These are phyloP conservation scores for Macadamia integrifolia DNA, from an alignment of 164 flowering plant species.

Conservation along the genomic window DNA sequence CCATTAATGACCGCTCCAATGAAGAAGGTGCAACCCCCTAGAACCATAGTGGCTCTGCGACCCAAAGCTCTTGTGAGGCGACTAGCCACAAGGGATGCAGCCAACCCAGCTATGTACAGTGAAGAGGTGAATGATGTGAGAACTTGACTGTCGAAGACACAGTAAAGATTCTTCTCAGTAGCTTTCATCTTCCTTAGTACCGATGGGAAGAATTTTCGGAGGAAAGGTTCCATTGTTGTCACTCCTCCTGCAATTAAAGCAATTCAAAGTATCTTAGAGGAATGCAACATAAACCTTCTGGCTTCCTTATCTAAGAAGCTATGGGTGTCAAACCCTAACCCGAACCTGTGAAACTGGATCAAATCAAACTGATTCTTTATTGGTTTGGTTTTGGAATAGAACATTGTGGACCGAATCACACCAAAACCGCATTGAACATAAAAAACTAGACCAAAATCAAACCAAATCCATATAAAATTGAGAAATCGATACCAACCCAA, in stretches of 20 bases:
- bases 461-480: too few relatives aligned
- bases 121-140: constrained; percentile 70
- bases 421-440: too few relatives aligned
- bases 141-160: constrained; percentile 47
- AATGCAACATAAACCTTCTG: too few relatives aligned
- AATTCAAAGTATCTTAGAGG: too few relatives aligned
- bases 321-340: too few relatives aligned
- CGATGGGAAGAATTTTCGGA: constrained; percentile 54
- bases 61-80: constrained; percentile 43
- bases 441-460: too few relatives aligned
- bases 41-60: constrained; percentile 46
- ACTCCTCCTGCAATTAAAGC: constrained; percentile 50
- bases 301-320: too few relatives aligned
- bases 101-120: constrained; percentile 60
- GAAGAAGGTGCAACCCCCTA: constrained; percentile 60
- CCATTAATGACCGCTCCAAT: constrained; percentile 50
- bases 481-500: too few relatives aligned
- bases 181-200: constrained; percentile 31
- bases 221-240: constrained; percentile 67
- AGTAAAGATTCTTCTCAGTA: constrained; percentile 43
- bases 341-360: too few relatives aligned
- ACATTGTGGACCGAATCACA: too few relatives aligned
- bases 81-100: constrained; percentile 41
- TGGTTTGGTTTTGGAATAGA: too few relatives aligned
- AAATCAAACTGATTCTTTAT: too few relatives aligned